phyloP scores from a whole-genome alignment of 2,329 filamentous ascomycete genomes.

The Colletotrichum shisoi region DNA sequence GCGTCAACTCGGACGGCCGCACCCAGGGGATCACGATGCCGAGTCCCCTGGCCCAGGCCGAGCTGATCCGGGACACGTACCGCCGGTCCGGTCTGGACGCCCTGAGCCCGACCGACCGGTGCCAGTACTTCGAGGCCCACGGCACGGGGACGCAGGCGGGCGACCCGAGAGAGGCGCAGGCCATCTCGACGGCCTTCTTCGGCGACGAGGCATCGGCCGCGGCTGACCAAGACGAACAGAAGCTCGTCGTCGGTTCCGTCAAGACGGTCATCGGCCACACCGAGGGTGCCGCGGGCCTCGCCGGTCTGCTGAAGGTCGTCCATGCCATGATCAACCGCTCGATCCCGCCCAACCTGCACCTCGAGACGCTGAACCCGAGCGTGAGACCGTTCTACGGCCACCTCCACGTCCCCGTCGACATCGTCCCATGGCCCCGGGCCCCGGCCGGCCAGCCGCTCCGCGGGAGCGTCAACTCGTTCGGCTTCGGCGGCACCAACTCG shows the following conservation, averaged over 20 bases:
- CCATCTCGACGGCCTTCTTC: conserved; percentile 45
- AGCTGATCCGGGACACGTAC: conserved; percentile 52
- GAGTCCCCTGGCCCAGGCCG: conserved; percentile 47
- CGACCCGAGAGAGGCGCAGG: conserved; percentile 43
- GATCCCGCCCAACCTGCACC: conserved; percentile 40
- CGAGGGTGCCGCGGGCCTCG: conserved; percentile 40
- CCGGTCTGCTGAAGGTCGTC: conserved; percentile 40
- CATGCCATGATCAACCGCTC: conserved; percentile 37
- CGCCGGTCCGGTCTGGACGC: conserved; percentile 49
- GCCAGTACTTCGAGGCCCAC: conserved; percentile 56
- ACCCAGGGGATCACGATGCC: conserved; percentile 54
- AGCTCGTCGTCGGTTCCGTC: conserved; percentile 43
- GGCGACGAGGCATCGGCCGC: conserved; percentile 42
- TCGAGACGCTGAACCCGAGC: conserved; percentile 39
- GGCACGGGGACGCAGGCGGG: conserved; percentile 52
- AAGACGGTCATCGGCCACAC: conserved; percentile 42
- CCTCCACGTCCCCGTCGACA: conserved; percentile 43
- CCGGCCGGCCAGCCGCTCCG: conserved; percentile 39
- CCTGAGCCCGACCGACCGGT: conserved; percentile 44
- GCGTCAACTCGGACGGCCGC: conserved; percentile 53
- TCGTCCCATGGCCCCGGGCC: conserved; percentile 43
- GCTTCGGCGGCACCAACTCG: conserved; percentile 42
- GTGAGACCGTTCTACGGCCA: conserved; percentile 41
- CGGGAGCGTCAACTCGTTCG: conserved; percentile 43
- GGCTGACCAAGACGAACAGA: conserved; percentile 37